Base-by-base conservation (phyloP, 495 filamentous ascomycete species). In the Daldinia caldariorum region DNA sequence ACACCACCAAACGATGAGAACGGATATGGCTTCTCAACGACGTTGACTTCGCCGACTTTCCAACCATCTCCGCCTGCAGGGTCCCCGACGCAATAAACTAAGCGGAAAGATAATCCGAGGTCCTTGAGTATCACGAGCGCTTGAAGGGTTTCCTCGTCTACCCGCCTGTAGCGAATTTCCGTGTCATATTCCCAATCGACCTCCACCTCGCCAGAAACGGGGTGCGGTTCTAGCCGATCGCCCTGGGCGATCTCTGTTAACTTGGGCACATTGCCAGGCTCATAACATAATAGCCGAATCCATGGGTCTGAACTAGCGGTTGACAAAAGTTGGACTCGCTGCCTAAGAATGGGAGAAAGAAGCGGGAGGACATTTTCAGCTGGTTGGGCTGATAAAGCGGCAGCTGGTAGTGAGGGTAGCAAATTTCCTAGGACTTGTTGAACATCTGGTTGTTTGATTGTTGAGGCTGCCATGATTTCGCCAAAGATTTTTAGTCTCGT, bases 131-230 rank as follows among this genome's bases (percentile, higher is more conserved):
- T 73, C 1, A 93, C 80, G 56, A 88, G 83, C 0, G 90, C 85
- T 41, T 94, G 92, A 20, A 97, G 82, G 0, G 95, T 99, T 74
- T 98, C 95, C 45, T 89, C 85, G 75, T 99, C 95, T 45, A 95
- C 66, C 26, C 92, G 85, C 63, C 87, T 87, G 79, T 94, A 97
- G 32, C 86, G 83, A 16, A 86, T 80, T 16, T 89, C 82, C 16
- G 90, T 85, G 55, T 92, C 90, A 45, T 79, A 76, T 61, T 82
- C 79, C 85, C 85, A 87, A 71, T 88, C 85, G 37, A 87, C 70
- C 74, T 99, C 95, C 34, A 99, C 88, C 76, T 97, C 94, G 26
- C 96, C 95, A 0, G 93, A 97, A 6, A 91, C 91, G 7, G 95
- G 95, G 76, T 99, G 95, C 22, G 92, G 92, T 72, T 97, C 92